These are phyloP conservation scores for Gynostemma pentaphyllum DNA, from an alignment of 306 rosid species.

Conservation along the genomic window DNA sequence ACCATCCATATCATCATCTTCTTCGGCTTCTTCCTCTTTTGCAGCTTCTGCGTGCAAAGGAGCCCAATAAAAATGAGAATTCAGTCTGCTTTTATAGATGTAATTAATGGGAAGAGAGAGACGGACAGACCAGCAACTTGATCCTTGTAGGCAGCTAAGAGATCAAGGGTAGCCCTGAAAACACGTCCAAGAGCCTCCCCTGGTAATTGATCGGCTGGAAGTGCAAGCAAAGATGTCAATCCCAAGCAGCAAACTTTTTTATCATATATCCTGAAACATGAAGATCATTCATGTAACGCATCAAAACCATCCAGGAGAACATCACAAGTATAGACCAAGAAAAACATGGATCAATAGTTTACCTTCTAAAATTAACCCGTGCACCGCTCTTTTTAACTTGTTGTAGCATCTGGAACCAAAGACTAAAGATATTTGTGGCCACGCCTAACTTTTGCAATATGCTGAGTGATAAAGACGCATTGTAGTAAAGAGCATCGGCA, in stretches of 20 bases:
- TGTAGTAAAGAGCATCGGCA: conserved; percentile 90
- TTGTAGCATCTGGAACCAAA: conserved; percentile 85
- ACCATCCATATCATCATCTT: conserved; percentile 95
- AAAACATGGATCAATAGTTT: neutral
- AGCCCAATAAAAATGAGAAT: conserved; percentile 5
- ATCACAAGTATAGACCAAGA: neutral
- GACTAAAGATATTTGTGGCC: conserved; percentile 71
- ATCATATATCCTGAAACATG: conserved; percentile 69
- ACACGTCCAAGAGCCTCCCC: conserved; percentile 84
- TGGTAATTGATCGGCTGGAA: conserved; percentile 67
- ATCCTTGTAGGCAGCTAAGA: conserved; percentile 77
- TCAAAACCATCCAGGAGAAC: conserved; percentile 1
- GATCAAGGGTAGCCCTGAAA: conserved; percentile 81
- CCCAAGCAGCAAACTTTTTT: conserved; percentile 96
- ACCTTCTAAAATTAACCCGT: conserved; percentile 74
- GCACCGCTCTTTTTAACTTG: conserved; percentile 74
- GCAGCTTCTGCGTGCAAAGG: conserved; percentile 54
- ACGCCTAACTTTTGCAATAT: conserved; percentile 70
- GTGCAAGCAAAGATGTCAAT: conserved; percentile 63
- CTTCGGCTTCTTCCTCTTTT: conserved; percentile 79
- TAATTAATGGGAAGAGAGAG: neutral
- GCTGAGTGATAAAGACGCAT: conserved; percentile 58
- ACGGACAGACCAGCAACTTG: conserved; percentile 71
- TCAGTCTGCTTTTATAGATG: neutral
- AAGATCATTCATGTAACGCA: conserved; percentile 2